Base-by-base conservation (phyloP, 257 asterid genomes). In the Solanum chiquidenum region DNA sequence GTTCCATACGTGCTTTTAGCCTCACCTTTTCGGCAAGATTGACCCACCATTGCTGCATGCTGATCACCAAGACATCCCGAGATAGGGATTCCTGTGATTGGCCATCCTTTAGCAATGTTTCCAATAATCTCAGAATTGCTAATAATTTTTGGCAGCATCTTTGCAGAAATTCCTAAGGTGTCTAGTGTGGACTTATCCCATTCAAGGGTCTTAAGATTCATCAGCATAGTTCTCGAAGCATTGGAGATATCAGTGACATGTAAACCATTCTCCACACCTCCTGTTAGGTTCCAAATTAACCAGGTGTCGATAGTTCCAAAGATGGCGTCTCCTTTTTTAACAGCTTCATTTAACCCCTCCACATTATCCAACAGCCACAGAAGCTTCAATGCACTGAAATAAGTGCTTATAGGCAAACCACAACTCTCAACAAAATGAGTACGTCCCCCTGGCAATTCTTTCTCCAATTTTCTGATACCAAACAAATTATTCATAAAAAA, bases 31-130 rank as follows among this genome's bases (percentile, higher is more conserved):
- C 87, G 85, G 66, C 99, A 96, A n/a, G 94, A 94, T 84, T 96
- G 99, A 23, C 99, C 99, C 76, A 96, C 87, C 99, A 96, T 96
- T 4, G 98, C 99, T 6, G 99, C 99, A 37, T 96, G 99, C 20
- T 96, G 98, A 90, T 96, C 99, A 25, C 99, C 99, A 23, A 96
- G 98, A 88, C 99, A 95, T 35, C 99, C 98, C 6, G 99, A 86
- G 25, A 95, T 94, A 3, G 98, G 99, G 58, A 96, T 83, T 23
- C 98, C 98, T 0, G 97, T 72, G 58, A 94, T 77, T 6, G 98
- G 95, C 98, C 98, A 96, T 74, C 98, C 99, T 82, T 90, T 91
- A 71, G 90, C 73, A 6, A 97, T 91, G 44, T 89, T 88, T 20
- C 99, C 99, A 3, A 97, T 94, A 29, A 93, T 73, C 91, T 97